phyloP scores from a whole-genome alignment of 345 rosid genomes.

The Boechera stricta region DNA sequence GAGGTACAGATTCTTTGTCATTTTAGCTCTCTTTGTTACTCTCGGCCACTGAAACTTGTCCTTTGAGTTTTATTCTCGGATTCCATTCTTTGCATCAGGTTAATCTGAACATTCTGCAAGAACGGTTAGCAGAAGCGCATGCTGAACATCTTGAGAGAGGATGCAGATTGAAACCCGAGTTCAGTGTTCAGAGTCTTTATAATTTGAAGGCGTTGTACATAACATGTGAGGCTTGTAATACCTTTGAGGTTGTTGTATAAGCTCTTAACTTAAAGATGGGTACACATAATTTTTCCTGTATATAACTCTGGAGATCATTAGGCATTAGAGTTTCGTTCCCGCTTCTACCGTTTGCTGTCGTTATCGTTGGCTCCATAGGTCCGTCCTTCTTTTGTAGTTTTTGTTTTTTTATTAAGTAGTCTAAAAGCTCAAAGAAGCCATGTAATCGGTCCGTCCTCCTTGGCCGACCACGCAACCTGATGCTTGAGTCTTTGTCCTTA shows the following conservation, averaged over 20 bases:
- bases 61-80: not conserved
- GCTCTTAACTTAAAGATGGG: slow-evolving; percentile 3
- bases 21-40: not conserved
- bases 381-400: too few relatives aligned
- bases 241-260: slow-evolving; percentile 71
- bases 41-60: not conserved
- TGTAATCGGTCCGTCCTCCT: too few relatives aligned
- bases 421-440: too few relatives aligned
- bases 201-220: slow-evolving; percentile 81
- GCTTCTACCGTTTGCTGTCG: too few relatives aligned
- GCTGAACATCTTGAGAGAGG: slow-evolving; percentile 74
- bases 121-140: slow-evolving; percentile 69
- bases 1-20: slow-evolving; percentile 54
- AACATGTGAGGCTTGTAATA: slow-evolving; percentile 64
- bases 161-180: slow-evolving; percentile 72
- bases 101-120: slow-evolving; percentile 55
- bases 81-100: slow-evolving; percentile 49
- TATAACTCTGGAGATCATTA: slow-evolving; percentile 13
- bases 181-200: slow-evolving; percentile 54
- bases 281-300: not conserved
- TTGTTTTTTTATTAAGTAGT: too few relatives aligned
- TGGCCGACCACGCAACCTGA: too few relatives aligned
- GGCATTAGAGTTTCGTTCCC: not conserved
- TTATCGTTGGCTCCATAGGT: too few relatives aligned
- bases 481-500: too few relatives aligned